Conservation (phyloP, 495 filamentous ascomycete genomes). For the Trichoderma asperelloides region DNA sequence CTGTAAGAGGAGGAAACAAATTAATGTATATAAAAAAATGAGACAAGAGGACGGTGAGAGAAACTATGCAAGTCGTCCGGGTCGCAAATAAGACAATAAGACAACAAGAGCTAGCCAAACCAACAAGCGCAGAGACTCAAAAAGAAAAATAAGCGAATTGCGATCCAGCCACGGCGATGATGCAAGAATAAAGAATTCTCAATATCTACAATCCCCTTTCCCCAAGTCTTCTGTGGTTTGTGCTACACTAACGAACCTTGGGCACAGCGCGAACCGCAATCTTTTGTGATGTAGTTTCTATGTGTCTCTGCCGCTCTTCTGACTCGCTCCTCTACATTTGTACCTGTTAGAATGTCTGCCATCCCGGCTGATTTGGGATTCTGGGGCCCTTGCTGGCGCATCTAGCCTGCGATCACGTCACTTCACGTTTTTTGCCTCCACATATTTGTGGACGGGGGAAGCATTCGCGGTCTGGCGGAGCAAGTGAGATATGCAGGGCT, state of each 20-base stretch:
- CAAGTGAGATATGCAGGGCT: not conserved
- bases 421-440: constrained; percentile 7
- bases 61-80: no score
- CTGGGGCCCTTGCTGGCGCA: not conserved
- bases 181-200: not conserved
- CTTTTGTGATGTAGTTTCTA: not conserved
- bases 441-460: not conserved
- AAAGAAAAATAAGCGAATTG: not conserved
- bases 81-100: no score
- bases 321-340: not conserved
- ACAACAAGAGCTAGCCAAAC: not conserved
- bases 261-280: constrained; percentile 5
- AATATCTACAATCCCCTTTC: not conserved
- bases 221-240: not conserved
- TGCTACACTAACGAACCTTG: not conserved
- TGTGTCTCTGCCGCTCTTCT: not conserved
- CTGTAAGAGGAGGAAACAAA: not conserved
- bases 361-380: not conserved
- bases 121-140: not conserved
- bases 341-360: not conserved
- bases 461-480: not conserved
- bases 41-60: no score
- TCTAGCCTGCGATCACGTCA: not conserved
- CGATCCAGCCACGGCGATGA: not conserved
- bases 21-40: no score